A percentile compares a stretch with the other conserved stretches of the same genome.
These are phyloP conservation scores for Priceomyces melissophilus DNA, from an alignment of 805 yeast species.

Conservation along the genomic window DNA sequence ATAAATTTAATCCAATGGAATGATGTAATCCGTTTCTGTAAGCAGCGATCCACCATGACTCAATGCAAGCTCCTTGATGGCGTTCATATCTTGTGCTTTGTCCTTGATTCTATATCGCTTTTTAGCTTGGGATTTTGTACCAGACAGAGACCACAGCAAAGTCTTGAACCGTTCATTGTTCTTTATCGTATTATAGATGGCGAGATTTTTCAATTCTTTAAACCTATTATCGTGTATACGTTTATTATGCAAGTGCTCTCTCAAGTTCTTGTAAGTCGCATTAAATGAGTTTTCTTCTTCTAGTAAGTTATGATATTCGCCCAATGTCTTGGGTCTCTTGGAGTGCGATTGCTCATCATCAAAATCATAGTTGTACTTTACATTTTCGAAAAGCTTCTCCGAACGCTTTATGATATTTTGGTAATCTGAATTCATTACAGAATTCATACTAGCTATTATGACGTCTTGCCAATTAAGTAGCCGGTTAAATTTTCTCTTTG, in stretches of 20 bases:
- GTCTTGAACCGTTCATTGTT: conserved; percentile 3
- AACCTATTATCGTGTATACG: conserved; percentile 1
- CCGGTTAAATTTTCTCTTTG: conserved; percentile 4
- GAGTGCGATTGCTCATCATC: conserved; percentile 13
- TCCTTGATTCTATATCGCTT: conserved; percentile 5
- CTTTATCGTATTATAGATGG: conserved; percentile 10
- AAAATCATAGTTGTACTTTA: conserved; percentile 25
- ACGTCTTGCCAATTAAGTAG: conserved; percentile 28
- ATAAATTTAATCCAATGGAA: conserved; percentile 2
- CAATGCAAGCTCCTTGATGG: conserved; percentile 6
- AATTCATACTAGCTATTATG: conserved; percentile 18
- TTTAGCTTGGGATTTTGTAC: background rate
- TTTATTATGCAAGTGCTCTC: conserved; percentile 4
- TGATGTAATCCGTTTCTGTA: conserved; percentile 11
- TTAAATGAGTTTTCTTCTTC: conserved; percentile 4
- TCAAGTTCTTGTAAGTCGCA: conserved; percentile 6
- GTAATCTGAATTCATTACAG: conserved; percentile 5
- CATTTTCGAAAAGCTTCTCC: conserved; percentile 23
- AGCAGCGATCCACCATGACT: conserved; percentile 11
- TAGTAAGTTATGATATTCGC: conserved; percentile 4
- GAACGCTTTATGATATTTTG: conserved; percentile 8
- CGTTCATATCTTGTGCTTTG: conserved; percentile 1
- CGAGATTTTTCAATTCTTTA: conserved; percentile 2
- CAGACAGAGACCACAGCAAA: conserved; percentile 8
- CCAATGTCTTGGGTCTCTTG: conserved; percentile 6